Evolutionary conservation across 2,329 filamentous ascomycete genomes (phyloP).

Genomic region (Trichoderma lentiforme): DNA sequence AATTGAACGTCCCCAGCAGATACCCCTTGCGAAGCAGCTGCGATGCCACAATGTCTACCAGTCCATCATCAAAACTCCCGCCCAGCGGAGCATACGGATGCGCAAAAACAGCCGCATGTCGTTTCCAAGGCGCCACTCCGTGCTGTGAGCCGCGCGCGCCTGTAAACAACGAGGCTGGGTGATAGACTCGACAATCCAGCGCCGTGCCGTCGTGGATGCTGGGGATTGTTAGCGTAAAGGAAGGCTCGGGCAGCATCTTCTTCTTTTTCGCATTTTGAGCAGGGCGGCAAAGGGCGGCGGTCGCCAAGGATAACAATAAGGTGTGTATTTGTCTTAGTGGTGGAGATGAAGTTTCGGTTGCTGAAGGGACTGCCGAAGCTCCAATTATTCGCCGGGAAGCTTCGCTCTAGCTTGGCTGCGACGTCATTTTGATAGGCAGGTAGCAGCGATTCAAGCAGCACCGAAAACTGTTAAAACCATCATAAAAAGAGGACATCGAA

Average conservation of each 20-base stretch:
- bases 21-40: conserved; percentile 68
- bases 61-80: conserved; percentile 76
- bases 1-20: conserved; percentile 86
- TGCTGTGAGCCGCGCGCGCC: conserved; percentile 20
- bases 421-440: neutral
- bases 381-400: neutral
- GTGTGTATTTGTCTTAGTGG: neutral
- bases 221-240: conserved; percentile 71
- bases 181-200: conserved; percentile 81
- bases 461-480: neutral
- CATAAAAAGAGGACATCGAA: neutral
- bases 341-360: conserved; percentile 3
- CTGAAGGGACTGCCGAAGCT: neutral
- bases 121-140: conserved; percentile 40
- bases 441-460: neutral
- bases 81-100: conserved; percentile 91
- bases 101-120: conserved; percentile 64
- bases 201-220: conserved; percentile 74
- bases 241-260: conserved; percentile 54
- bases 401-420: neutral
- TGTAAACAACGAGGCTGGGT: conserved; percentile 51
- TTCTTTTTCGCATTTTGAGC: conserved; percentile 16
- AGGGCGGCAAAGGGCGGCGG: neutral
- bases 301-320: neutral
- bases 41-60: conserved; percentile 64